Evolutionary conservation across 352 stramenopile species (phyloP).

Genomic region (Globisporangium carolinianum): DNA sequence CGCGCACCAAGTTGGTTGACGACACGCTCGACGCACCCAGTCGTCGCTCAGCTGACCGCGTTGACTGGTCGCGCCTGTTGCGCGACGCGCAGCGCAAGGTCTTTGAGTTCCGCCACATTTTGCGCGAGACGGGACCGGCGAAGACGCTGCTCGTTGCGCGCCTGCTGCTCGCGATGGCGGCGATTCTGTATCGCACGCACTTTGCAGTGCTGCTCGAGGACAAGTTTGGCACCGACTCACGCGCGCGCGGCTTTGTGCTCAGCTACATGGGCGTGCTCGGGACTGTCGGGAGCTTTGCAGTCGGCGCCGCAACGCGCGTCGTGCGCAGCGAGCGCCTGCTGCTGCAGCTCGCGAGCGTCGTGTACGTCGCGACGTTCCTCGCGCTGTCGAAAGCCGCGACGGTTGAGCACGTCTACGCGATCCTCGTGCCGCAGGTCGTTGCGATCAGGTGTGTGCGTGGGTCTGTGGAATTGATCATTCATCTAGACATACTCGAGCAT

Average conservation of each 20-base stretch:
- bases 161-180: slow-evolving; percentile 64
- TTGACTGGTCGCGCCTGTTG: slow-evolving; percentile 32
- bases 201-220: slow-evolving; percentile 75
- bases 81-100: slow-evolving; percentile 47
- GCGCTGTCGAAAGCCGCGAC: slow-evolving; percentile 44
- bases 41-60: not conserved
- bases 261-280: slow-evolving; percentile 79
- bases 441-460: slow-evolving; percentile 39
- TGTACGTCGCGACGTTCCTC: slow-evolving; percentile 72
- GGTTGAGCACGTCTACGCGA: slow-evolving; percentile 43
- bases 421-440: slow-evolving; percentile 62
- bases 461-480: slow-evolving; percentile 1
- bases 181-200: slow-evolving; percentile 73
- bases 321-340: slow-evolving; percentile 50
- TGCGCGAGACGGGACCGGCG: slow-evolving; percentile 52
- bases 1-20: not conserved
- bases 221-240: slow-evolving; percentile 67
- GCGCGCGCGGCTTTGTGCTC: slow-evolving; percentile 56
- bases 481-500: not conserved
- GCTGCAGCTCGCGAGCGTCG: slow-evolving; percentile 51
- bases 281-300: slow-evolving; percentile 52
- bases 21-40: not conserved
- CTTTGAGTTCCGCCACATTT: slow-evolving; percentile 51
- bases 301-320: slow-evolving; percentile 40
- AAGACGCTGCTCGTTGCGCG: slow-evolving; percentile 65